Percentiles rank a stretch among this genome's conserved stretches.
Conservation (phyloP, 305 asterid species). For the Fraxinus sp. region DNA sequence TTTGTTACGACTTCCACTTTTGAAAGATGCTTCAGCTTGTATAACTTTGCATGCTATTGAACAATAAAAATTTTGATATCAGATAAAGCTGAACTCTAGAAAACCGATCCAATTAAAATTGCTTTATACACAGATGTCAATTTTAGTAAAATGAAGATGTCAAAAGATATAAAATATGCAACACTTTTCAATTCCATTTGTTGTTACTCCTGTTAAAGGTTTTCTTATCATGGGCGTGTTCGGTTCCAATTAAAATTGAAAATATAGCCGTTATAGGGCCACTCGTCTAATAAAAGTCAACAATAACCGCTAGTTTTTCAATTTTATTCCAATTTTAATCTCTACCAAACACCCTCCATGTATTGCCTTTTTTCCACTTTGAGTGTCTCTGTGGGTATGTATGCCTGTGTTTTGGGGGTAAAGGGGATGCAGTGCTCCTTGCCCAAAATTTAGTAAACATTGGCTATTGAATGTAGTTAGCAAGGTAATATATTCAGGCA, state of each 20-base stretch:
- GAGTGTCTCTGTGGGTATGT: background rate
- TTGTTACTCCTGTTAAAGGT: background rate
- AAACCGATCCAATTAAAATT: background rate
- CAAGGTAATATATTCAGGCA: background rate
- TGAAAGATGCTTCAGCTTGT: constrained; percentile 85
- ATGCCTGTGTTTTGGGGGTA: background rate
- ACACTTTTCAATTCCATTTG: background rate
- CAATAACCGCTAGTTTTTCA: too few relatives aligned
- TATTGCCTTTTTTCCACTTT: background rate
- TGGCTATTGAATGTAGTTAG: background rate
- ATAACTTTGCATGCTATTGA: constrained; percentile 82
- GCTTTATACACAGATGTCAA: background rate
- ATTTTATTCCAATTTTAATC: too few relatives aligned
- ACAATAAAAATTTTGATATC: constrained; percentile 22
- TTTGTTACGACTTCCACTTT: constrained; percentile 91
- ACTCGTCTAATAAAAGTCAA: too few relatives aligned
- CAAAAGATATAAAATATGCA: constrained; percentile 10
- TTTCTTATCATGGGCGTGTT: background rate
- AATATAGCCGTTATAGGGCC: too few relatives aligned
- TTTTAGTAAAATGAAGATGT: constrained; percentile 11
- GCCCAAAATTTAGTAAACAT: background rate
- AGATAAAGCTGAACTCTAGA: constrained; percentile 22
- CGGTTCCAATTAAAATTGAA: too few relatives aligned
- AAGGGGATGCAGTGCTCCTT: background rate
- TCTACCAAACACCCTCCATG: too few relatives aligned